Conservation (phyloP, 1,284 basidiomycete genomes). For the Taiwanofungus camphoratus region DNA sequence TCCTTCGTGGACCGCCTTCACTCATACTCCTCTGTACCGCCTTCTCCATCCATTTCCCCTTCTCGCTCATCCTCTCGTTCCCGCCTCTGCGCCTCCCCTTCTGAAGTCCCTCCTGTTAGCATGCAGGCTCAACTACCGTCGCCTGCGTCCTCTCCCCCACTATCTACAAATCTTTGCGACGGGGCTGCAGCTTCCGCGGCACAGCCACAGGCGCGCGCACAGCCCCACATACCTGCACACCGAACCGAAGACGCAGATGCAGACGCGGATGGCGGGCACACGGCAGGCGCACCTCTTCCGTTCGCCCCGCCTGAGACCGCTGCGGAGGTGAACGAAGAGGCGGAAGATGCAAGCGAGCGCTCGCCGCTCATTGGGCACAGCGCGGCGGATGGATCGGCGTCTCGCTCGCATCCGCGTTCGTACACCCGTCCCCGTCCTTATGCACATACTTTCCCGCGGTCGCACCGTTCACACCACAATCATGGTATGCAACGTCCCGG, state of each 20-base stretch:
- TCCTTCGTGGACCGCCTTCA: constrained; percentile 66
- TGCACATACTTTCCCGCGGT: constrained; percentile 8
- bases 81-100: constrained; percentile 3
- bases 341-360: constrained; percentile 3
- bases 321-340: neutral
- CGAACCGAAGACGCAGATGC: neutral
- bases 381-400: neutral
- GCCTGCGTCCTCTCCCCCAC: constrained; percentile 1
- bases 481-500: too few relatives aligned
- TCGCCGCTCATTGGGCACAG: constrained; percentile 4
- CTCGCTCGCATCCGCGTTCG: neutral
- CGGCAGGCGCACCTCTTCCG: constrained; percentile 10
- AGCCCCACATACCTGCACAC: neutral
- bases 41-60: constrained; percentile 31
- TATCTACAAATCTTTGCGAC: too few relatives aligned
- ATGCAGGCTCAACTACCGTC: constrained; percentile 2
- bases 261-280: constrained; percentile 3
- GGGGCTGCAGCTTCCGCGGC: too few relatives aligned
- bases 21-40: constrained; percentile 46
- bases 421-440: neutral
- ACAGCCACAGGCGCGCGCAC: too few relatives aligned
- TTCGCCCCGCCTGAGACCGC: constrained; percentile 12
- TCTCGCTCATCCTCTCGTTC: constrained; percentile 12
- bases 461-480: neutral
- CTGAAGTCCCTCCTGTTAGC: neutral